These are phyloP conservation scores for Chara braunii DNA, from an alignment of 139 green algal species.

Conservation along the genomic window DNA sequence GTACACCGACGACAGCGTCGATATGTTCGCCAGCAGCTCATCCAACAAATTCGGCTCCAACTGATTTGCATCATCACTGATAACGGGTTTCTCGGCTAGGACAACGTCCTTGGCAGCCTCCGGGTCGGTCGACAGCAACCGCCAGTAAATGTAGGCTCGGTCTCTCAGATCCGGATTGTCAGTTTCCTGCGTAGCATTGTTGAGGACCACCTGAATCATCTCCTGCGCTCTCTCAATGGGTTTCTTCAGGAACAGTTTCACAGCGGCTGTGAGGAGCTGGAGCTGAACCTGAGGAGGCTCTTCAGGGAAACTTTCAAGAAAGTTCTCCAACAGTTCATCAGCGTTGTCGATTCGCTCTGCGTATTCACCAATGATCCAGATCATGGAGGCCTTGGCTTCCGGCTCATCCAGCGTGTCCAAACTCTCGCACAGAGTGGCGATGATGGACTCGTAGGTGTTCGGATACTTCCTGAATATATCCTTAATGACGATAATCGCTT, in stretches of 20 bases:
- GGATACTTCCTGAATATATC: slow-evolving; percentile 58
- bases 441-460: slow-evolving; percentile 85
- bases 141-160: slow-evolving; percentile 96
- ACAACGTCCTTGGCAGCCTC: slow-evolving; percentile 91
- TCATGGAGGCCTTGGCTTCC: slow-evolving; percentile 67
- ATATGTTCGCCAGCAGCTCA: slow-evolving; percentile 66
- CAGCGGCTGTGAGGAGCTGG: slow-evolving; percentile 91
- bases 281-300: slow-evolving; percentile 84
- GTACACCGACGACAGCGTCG: slow-evolving; percentile 83
- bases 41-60: slow-evolving; percentile 76
- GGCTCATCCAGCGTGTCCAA: slow-evolving; percentile 95
- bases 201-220: slow-evolving; percentile 72
- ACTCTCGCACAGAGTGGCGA: slow-evolving; percentile 86
- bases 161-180: slow-evolving; percentile 98
- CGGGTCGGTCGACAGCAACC: slow-evolving; percentile 89
- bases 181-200: slow-evolving; percentile 66
- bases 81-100: slow-evolving; percentile 85
- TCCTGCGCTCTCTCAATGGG: slow-evolving; percentile 68
- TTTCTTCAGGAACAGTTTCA: slow-evolving; percentile 99
- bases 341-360: slow-evolving; percentile 98
- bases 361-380: slow-evolving; percentile 98
- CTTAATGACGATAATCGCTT: slow-evolving; percentile 96
- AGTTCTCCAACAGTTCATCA: slow-evolving; percentile 90
- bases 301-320: slow-evolving; percentile 95
- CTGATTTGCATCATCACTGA: slow-evolving; percentile 57